phyloP scores from a whole-genome alignment of 768 basidiomycete genomes.

The Polyporus arcularius region DNA sequence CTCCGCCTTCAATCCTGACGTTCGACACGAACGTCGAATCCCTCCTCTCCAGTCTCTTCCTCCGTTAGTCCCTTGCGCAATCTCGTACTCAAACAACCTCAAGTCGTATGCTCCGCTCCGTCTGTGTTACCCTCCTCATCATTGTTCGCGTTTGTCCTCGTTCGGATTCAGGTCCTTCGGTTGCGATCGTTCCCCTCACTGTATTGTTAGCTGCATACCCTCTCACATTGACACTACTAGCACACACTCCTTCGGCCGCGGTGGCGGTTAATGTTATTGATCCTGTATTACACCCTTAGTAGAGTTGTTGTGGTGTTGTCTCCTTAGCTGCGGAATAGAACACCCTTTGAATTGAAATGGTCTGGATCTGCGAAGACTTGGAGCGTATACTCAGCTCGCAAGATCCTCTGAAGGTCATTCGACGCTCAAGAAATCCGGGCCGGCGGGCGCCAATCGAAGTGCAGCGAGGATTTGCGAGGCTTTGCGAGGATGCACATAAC shows the following conservation, averaged over 20 bases:
- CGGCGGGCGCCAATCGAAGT: too few relatives aligned
- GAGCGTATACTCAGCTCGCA: too few relatives aligned
- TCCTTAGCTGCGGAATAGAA: neutral
- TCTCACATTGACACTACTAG: conserved; percentile 8
- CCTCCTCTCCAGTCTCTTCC: neutral
- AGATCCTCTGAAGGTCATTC: too few relatives aligned
- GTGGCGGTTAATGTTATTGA: conserved; percentile 2
- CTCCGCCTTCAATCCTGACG: neutral
- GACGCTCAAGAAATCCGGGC: too few relatives aligned
- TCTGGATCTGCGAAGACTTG: too few relatives aligned
- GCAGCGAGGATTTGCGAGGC: too few relatives aligned
- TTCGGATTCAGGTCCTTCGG: conserved; percentile 7
- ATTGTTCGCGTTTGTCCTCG: conserved; percentile 1
- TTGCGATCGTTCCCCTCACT: neutral
- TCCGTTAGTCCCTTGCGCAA: neutral
- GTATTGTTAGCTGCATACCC: conserved; percentile 13
- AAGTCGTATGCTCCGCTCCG: neutral
- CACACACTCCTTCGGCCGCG: conserved; percentile 5
- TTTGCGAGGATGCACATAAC: too few relatives aligned
- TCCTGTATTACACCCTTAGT: neutral
- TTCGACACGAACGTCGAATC: neutral
- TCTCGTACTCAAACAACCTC: neutral
- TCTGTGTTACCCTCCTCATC: neutral
- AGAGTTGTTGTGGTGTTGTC: neutral
- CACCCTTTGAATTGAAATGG: too few relatives aligned